These are phyloP conservation scores for Xylariaceae sp. DNA, from an alignment of 2,329 filamentous ascomycete genomes.

Conservation along the genomic window DNA sequence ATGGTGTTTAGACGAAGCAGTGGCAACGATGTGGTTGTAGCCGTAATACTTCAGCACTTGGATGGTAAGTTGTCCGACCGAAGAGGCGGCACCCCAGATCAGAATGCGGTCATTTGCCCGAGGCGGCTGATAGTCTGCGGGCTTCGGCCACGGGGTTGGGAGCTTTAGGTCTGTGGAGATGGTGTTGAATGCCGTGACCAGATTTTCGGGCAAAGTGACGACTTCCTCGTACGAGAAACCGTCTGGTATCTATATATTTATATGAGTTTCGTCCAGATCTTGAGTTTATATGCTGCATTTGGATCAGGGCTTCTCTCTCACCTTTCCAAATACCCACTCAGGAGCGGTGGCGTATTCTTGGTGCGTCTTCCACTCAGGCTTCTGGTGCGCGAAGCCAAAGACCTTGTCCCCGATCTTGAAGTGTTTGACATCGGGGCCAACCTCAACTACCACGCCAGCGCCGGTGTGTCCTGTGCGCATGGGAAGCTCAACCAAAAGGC, in stretches of 20 bases:
- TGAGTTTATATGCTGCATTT: background rate
- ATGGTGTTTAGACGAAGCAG: conserved; percentile 54
- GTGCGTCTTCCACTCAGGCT: conserved; percentile 55
- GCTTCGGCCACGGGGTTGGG: conserved; percentile 62
- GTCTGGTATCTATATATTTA: conserved; percentile 30
- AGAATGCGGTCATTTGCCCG: conserved; percentile 49
- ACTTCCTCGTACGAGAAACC: conserved; percentile 34
- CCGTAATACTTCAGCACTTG: conserved; percentile 60
- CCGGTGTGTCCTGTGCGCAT: conserved; percentile 57
- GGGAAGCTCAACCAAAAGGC: conserved; percentile 57
- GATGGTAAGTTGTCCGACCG: conserved; percentile 56
- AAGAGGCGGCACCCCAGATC: conserved; percentile 59
- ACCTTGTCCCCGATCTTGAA: conserved; percentile 61
- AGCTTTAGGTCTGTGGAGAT: conserved; percentile 57
- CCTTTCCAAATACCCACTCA: conserved; percentile 54
- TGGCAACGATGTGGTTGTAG: conserved; percentile 56
- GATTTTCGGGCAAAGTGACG: conserved; percentile 59
- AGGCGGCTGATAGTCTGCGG: conserved; percentile 46
- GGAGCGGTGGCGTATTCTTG: conserved; percentile 62
- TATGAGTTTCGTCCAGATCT: background rate
- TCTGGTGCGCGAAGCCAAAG: conserved; percentile 59
- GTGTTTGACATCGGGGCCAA: conserved; percentile 51
- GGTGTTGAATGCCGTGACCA: conserved; percentile 65
- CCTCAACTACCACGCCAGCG: conserved; percentile 58
- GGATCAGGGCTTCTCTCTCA: conserved; percentile 20